phyloP scores from a whole-genome alignment of 2,329 filamentous ascomycete genomes.

The Rhexocercosporidium sp. region DNA sequence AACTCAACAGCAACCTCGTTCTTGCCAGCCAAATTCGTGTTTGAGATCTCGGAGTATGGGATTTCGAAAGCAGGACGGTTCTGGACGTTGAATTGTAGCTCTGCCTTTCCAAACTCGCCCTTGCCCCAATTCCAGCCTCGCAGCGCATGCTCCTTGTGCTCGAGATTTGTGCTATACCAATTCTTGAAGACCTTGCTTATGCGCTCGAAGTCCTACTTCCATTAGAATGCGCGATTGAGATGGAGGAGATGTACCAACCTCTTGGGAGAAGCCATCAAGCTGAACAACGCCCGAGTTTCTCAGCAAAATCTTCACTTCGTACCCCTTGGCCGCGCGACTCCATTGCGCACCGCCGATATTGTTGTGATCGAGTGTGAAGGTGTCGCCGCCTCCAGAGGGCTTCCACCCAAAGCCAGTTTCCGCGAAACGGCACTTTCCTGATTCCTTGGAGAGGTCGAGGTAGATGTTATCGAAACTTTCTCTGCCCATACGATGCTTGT shows the following conservation, averaged over 20 bases:
- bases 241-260: constrained; percentile 53
- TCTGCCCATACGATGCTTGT: constrained; percentile 44
- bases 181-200: constrained; percentile 93
- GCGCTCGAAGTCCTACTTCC: constrained; percentile 79
- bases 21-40: constrained; percentile 96
- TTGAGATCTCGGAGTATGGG: constrained; percentile 95
- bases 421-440: constrained; percentile 92
- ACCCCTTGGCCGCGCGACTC: constrained; percentile 91
- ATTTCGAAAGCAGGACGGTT: constrained; percentile 97
- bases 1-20: constrained; percentile 98
- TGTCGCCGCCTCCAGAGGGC: constrained; percentile 82
- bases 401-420: constrained; percentile 97
- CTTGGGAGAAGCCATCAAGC: constrained; percentile 91
- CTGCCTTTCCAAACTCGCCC: constrained; percentile 92
- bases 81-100: constrained; percentile 95
- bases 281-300: constrained; percentile 86
- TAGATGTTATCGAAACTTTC: constrained; percentile 99
- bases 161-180: constrained; percentile 94
- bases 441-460: constrained; percentile 90
- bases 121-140: constrained; percentile 99
- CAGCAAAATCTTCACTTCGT: constrained; percentile 89
- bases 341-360: constrained; percentile 90
- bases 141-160: constrained; percentile 91
- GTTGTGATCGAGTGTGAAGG: constrained; percentile 88
- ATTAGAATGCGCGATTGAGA: constrained; percentile 27